phyloP scores from a whole-genome alignment of 2,329 filamentous ascomycete species.

The Helminthosporium solani region DNA sequence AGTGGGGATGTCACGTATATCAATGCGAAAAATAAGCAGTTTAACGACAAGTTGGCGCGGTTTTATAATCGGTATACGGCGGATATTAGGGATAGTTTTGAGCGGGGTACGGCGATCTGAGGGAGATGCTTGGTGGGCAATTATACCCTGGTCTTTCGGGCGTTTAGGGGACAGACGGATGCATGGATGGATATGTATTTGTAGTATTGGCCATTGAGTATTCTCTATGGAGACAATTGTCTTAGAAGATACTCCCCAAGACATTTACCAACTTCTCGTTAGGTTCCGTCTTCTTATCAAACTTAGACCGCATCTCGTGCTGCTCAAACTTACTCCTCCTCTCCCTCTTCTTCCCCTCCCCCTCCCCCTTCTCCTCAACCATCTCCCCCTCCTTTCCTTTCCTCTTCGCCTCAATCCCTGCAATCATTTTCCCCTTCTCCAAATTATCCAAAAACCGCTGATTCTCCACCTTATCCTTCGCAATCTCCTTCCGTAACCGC shows the following conservation, averaged over 20 bases:
- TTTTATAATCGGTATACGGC: conserved; percentile 99
- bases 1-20: conserved; percentile 96
- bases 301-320: conserved; percentile 53
- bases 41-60: conserved; percentile 92
- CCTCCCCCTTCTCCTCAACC: conserved; percentile 39
- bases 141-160: conserved; percentile 27
- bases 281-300: conserved; percentile 33
- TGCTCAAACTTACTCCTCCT: conserved; percentile 64
- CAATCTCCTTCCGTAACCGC: conserved; percentile 75
- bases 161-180: too few relatives aligned
- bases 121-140: conserved; percentile 4
- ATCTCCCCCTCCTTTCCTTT: conserved; percentile 52
- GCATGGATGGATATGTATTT: too few relatives aligned
- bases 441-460: conserved; percentile 78
- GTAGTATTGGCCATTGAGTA: too few relatives aligned
- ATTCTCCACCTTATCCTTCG: conserved; percentile 74
- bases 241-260: conserved; percentile 40
- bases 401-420: conserved; percentile 55
- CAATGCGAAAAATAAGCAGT: conserved; percentile 99
- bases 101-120: conserved; percentile 92
- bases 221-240: too few relatives aligned
- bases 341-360: conserved; percentile 40
- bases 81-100: conserved; percentile 96
- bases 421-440: conserved; percentile 76
- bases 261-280: conserved; percentile 36